Percentiles rank a stretch among this genome's conserved stretches.
These are phyloP conservation scores for Mucor lusitanicus DNA, from an alignment of 371 early-diverging fungal genomes.

Conservation along the genomic window DNA sequence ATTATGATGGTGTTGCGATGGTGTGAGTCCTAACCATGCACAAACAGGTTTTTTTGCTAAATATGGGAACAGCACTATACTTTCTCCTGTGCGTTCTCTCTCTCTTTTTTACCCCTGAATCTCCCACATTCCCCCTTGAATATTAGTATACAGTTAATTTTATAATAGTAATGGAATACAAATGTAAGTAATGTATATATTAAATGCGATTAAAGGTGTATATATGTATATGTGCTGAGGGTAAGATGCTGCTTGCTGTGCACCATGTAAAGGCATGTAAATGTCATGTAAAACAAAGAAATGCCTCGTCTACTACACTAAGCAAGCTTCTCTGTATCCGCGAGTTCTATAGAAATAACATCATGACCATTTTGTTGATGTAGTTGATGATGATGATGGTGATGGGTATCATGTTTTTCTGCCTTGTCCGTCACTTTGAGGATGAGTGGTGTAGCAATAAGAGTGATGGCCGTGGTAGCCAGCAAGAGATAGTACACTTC, in stretches of 20 bases:
- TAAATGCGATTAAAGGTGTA: background rate
- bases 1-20: background rate
- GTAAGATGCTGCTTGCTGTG: background rate
- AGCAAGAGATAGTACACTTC: conserved; percentile 63
- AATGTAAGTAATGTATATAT: background rate
- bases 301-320: too few species aligned
- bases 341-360: background rate
- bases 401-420: background rate
- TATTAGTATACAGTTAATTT: background rate
- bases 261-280: background rate
- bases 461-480: conserved; percentile 55
- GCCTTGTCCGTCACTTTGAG: conserved; percentile 41
- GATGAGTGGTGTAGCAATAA: conserved; percentile 56
- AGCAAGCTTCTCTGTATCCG: conserved; percentile 11
- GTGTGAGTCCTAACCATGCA: background rate
- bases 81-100: background rate
- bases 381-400: conserved; percentile 13
- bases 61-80: background rate
- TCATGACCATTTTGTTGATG: background rate
- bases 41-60: background rate
- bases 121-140: too few species aligned
- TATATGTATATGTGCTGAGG: background rate
- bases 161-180: background rate
- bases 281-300: background rate
- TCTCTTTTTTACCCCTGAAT: background rate